Evolutionary conservation across 805 yeast genomes (phyloP).

Genomic region (Debaryomyces castellii): DNA sequence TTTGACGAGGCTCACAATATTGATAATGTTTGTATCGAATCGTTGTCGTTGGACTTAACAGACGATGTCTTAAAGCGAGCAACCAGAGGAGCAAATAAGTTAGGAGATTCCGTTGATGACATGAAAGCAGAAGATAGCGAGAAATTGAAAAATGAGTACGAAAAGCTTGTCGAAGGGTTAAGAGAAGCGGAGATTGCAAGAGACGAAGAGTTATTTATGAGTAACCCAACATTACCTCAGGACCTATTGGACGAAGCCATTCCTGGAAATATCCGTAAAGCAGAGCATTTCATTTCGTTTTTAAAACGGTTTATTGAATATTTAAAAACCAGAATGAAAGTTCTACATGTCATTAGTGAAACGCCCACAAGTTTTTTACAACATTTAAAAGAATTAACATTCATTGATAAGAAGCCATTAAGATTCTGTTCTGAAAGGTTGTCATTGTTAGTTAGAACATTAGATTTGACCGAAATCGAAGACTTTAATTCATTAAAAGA

Average conservation of each 20-base stretch:
- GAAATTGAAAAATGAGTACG: slow-evolving; percentile 86
- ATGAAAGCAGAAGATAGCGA: slow-evolving; percentile 81
- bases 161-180: slow-evolving; percentile 84
- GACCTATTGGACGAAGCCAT: slow-evolving; percentile 90
- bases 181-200: slow-evolving; percentile 72
- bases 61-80: slow-evolving; percentile 88
- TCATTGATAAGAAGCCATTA: slow-evolving; percentile 87
- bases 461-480: slow-evolving; percentile 85
- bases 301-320: slow-evolving; percentile 91
- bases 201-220: slow-evolving; percentile 68
- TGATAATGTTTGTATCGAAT: slow-evolving; percentile 97
- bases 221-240: slow-evolving; percentile 82
- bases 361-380: slow-evolving; percentile 91
- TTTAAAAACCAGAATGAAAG: slow-evolving; percentile 95
- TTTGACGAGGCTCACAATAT: slow-evolving; percentile 99
- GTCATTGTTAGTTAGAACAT: slow-evolving; percentile 82
- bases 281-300: slow-evolving; percentile 94
- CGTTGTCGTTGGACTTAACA: slow-evolving; percentile 86
- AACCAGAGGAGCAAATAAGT: slow-evolving; percentile 76
- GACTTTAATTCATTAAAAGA: slow-evolving; percentile 92
- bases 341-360: slow-evolving; percentile 94
- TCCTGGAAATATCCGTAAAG: slow-evolving; percentile 96
- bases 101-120: slow-evolving; percentile 79
- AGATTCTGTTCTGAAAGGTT: slow-evolving; percentile 90
- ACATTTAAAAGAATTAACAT: slow-evolving; percentile 90